Base-by-base conservation (phyloP, 805 yeast species). In the Brettanomyces naardenensis region DNA sequence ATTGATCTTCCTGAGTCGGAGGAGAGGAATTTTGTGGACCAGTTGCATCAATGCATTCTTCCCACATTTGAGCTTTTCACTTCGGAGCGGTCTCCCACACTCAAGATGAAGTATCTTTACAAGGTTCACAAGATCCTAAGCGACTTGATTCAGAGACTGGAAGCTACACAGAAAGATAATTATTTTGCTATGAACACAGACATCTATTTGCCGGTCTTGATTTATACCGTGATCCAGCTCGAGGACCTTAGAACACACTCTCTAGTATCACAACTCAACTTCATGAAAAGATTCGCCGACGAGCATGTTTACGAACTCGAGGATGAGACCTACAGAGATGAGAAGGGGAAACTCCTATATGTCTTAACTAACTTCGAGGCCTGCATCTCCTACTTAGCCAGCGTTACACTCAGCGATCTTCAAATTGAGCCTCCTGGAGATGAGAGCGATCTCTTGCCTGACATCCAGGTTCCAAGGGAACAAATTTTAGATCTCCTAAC, bases 351-450 rank as follows among this genome's bases (percentile, higher is more conserved):
- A 33, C 38, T 61, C 25, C 40, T 60, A 14, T 61, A 61, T 36
- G 61, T 59, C 14, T 43, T 57, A 31, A 61, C 66, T 1, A 61
- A 61, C 36, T 50, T 59, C 36, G 65, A 61, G 41, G 66, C 66
- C 4, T 51, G 62, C 23, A 39, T 61, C 11, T 53, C 62, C 5
- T 61, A 61, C 35, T 36, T 61, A 17, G 46, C 56, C 3, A 56
- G 58, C 32, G 64, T 58, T 4, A 58, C 59, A 0, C 23, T 53
- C 6, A 56, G 51, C n/a, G 58, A 61, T 41, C 41, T 61, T 25
- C 48, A 49, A 21, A 40, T 60, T n/a, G 45, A 44, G 4, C 17
- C 35, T n/a, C 40, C 49, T 0, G 44, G 41, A 5, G 42, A 38
- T 27, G 32, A 35, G 3, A 19, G 37, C 3, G 21, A 35, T 23